These are phyloP conservation scores for Colletotrichum ledebouriae DNA, from an alignment of 2,329 filamentous ascomycete species.

Conservation along the genomic window DNA sequence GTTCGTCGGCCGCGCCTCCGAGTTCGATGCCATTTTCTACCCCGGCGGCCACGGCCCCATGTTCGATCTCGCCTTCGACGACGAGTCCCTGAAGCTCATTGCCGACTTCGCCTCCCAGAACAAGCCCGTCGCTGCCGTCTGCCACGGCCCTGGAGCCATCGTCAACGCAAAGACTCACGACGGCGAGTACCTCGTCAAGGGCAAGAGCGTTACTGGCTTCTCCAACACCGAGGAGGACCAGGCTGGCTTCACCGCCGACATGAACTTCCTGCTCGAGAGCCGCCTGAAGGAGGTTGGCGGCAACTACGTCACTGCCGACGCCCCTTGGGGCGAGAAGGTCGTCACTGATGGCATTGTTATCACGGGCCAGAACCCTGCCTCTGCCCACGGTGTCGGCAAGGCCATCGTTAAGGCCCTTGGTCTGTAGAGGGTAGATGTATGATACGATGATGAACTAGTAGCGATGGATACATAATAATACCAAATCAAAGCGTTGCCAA, in stretches of 20 bases:
- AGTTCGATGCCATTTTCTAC: constrained; percentile 74
- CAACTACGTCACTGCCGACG: constrained; percentile 66
- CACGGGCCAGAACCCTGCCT: constrained; percentile 71
- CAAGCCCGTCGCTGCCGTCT: constrained; percentile 76
- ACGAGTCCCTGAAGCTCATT: constrained; percentile 70
- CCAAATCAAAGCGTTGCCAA: constrained; percentile 8
- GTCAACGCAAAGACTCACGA: constrained; percentile 66
- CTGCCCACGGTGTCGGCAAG: constrained; percentile 64
- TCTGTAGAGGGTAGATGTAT: constrained; percentile 19
- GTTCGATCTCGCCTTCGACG: constrained; percentile 74
- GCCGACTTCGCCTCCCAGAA: constrained; percentile 71
- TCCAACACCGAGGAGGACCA: constrained; percentile 69
- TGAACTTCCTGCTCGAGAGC: constrained; percentile 72
- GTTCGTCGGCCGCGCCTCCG: constrained; percentile 67
- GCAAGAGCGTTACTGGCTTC: constrained; percentile 72
- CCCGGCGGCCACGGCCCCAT: constrained; percentile 74
- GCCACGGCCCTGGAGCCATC: constrained; percentile 76
- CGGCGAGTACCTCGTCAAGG: constrained; percentile 67
- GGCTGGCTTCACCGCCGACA: constrained; percentile 60
- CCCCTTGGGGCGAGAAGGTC: constrained; percentile 62
- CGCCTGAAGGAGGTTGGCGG: constrained; percentile 65
- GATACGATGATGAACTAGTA: constrained; percentile 21
- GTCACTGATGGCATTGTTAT: constrained; percentile 66
- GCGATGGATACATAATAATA: constrained; percentile 18
- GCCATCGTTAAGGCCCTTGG: constrained; percentile 63